Evolutionary conservation across 148 eudicot species (phyloP), one percentile per base, ranked within the genome.

Genomic region (Cornus florida): DNA sequence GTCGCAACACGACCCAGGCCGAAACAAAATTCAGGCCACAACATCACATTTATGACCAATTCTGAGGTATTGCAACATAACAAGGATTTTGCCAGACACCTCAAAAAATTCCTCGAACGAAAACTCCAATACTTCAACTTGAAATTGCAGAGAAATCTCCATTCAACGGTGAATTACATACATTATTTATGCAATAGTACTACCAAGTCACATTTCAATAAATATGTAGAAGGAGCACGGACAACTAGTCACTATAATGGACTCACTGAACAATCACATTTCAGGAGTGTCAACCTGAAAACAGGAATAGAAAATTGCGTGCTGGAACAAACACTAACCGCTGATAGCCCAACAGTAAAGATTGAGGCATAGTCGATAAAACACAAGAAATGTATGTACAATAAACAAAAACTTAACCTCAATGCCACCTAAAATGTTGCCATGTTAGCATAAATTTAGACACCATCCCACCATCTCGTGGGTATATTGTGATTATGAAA

Each of bases 191-290:
- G 22, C 39, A 17, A 39, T 71, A 6, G 35, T 2, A 23, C 24
- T 23, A 46, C 56, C 33, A 12, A 8, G 38, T 38, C 23, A 48
- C 48, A 72, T 46, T 46, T n/a, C 20, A n/a, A 48, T 10, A 23
- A 23, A 46, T 17, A 13, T 22, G 76, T 38, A 6, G 1, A 60
- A 59, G 46, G 16, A 50, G 28, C 5, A 35, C 20, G 35, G 53
- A 57, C 64, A 57, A 62, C 6, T 62, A 62, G 23, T 22, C 77
- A 62, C 56, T 32, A 39, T 12, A 75, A 8, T 62, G 56, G 69
- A 75, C 69, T 72, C 62, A 9, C 46, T 60, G 64, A 74, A 9
- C 48, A 60, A 74, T 74, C 3, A 33, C 66, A n/a, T 17, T 20
- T 74, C 50, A 13, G 32, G 39, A n/a, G 12, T 64, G n/a, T 64